Percentiles rank a stretch among this genome's conserved stretches.
Conservation (phyloP, 768 basidiomycete species). For the Zangia roseola region DNA sequence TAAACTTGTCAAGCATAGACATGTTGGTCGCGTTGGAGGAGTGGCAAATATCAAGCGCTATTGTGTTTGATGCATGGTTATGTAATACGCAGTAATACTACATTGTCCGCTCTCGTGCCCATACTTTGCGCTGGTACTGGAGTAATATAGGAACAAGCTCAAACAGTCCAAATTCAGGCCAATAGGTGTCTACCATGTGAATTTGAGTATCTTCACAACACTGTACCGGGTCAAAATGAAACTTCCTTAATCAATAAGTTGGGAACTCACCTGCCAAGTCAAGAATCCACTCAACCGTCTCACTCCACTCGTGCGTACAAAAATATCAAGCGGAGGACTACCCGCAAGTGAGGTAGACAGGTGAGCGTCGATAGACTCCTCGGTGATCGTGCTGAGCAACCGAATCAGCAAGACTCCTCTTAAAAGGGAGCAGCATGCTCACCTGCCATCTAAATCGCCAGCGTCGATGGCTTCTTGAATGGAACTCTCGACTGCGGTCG, state of each 20-base stretch:
- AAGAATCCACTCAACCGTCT: constrained; percentile 64
- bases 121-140: constrained; percentile 80
- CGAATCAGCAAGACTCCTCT: neutral
- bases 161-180: constrained; percentile 90
- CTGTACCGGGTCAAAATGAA: constrained; percentile 36
- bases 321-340: constrained; percentile 83
- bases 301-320: constrained; percentile 91
- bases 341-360: constrained; percentile 63
- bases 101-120: constrained; percentile 34
- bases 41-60: neutral
- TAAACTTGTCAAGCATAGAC: constrained; percentile 80
- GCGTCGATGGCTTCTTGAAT: constrained; percentile 35
- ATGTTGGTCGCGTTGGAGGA: constrained; percentile 27
- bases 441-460: constrained; percentile 31
- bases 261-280: constrained; percentile 84
- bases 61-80: neutral
- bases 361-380: constrained; percentile 62
- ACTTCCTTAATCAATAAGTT: neutral
- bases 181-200: constrained; percentile 80
- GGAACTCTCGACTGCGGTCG: constrained; percentile 57
- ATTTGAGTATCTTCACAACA: constrained; percentile 81
- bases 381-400: constrained; percentile 50
- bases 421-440: neutral
- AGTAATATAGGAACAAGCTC: constrained; percentile 88
- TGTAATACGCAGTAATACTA: constrained; percentile 17